Evolutionary conservation across 805 yeast genomes (phyloP).

Genomic region (Suhomyces emberorum): DNA sequence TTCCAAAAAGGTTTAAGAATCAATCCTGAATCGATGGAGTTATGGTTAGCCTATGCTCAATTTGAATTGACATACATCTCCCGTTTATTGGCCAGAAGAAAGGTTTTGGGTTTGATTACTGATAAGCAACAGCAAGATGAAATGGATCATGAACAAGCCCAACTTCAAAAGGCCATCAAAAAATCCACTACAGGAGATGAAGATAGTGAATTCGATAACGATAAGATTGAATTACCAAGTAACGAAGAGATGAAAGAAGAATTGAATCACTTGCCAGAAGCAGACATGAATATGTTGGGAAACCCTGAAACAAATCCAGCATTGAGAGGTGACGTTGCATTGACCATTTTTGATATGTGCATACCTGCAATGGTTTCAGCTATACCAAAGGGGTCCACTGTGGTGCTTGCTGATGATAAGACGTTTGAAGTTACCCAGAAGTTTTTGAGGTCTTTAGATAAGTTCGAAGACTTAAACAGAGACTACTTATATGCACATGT

Average conservation of each 20-base stretch:
- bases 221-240: slow-evolving; percentile 45
- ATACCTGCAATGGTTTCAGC: slow-evolving; percentile 28
- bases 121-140: slow-evolving; percentile 63
- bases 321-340: slow-evolving; percentile 53
- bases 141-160: slow-evolving; percentile 29
- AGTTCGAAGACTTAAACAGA: slow-evolving; percentile 68
- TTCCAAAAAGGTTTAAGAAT: slow-evolving; percentile 84
- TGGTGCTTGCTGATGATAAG: slow-evolving; percentile 33
- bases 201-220: slow-evolving; percentile 33
- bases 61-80: slow-evolving; percentile 86
- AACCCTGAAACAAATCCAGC: slow-evolving; percentile 77
- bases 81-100: slow-evolving; percentile 77
- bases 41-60: slow-evolving; percentile 86
- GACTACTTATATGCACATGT: slow-evolving; percentile 64
- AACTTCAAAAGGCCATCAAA: slow-evolving; percentile 40
- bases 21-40: slow-evolving; percentile 63
- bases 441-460: slow-evolving; percentile 59
- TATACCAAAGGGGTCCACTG: slow-evolving; percentile 20
- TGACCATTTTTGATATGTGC: slow-evolving; percentile 38
- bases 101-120: slow-evolving; percentile 72
- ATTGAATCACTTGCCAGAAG: slow-evolving; percentile 76
- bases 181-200: slow-evolving; percentile 13
- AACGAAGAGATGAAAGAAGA: slow-evolving; percentile 59
- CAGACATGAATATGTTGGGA: slow-evolving; percentile 81
- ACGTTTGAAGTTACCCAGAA: slow-evolving; percentile 36